Evolutionary conservation across 345 rosid genomes (phyloP), one percentile per base, ranked within the genome.

Genomic region (Gossypium bickii): DNA sequence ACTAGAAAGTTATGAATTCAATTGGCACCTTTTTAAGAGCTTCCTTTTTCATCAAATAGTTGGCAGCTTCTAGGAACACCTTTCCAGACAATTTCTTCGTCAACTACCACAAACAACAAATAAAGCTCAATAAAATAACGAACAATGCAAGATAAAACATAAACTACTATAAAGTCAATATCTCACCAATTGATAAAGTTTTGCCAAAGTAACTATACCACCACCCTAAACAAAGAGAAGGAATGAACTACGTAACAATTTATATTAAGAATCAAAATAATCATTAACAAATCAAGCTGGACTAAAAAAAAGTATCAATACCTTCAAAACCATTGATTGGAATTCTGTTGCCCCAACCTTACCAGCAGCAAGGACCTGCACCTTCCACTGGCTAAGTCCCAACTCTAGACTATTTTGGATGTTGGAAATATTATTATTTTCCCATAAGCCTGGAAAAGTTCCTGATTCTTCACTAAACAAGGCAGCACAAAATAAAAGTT

Each of bases 11-110:
- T 51, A 56, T 25, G 64, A 78, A 57, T 80, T 43, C 79, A 77
- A 69, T 48, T 74, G 20, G 69, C 79, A 92, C 97, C 92, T 88
- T 89, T 79, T 79, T 89, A 10, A 93, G 80, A 79, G 89, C 77
- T 86, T 92, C 96, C 83, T 83, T 92, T 81, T 85, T 87, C 66
- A 89, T 85, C 83, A 88, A 91, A 82, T 92, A 93, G 74, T 92
- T 90, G 61, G 98, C 98, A 83, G 98, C 94, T 81, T 89, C 93
- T 48, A 75, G 43, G 69, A 90, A 79, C 68, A 92, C 85, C 81
- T 88, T 91, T 62, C 95, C 92, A 2, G 93, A 81, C 75, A 93
- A 80, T 80, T 76, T 89, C 75, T 81, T 83, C 18, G 88, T 86
- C 58, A 91, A 75, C 98, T 93, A 88, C 74, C 73, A 69, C 70